Base-by-base conservation (phyloP, 768 basidiomycete genomes). In the Pholiota microspora region DNA sequence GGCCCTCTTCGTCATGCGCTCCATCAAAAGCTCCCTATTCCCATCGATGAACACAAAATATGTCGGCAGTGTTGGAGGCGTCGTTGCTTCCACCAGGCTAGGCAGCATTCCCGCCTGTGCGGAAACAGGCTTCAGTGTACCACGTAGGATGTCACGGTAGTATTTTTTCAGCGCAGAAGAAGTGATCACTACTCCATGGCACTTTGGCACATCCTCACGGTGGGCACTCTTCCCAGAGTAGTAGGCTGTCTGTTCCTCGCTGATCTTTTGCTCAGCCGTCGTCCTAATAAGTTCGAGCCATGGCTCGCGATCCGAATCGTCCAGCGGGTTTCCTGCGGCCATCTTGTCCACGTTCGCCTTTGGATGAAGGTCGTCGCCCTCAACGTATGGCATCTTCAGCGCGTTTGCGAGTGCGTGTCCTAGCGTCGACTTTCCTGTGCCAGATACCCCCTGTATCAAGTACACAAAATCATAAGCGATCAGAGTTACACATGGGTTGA, bases 341-440 rank as follows among this genome's bases (percentile, higher is more conserved):
- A 98, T 97, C 79, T 98, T 98, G 25, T 81, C 85, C 36, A 96
- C 81, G 69, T 96, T 96, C 10, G 80, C 69, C 21, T 75, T 64
- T 0, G 94, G 89, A 66, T 98, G 95, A 25, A 97, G 77, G 57
- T 89, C 85, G 67, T 97, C 94, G 25, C 89, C 95, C 64, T 98
- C 95, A 55, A 93, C 73, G 72, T 89, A 96, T 1, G 92, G 86
- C 56, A 92, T 58, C n/a, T 68, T 69, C 45, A 92, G 75, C 24
- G 74, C 73, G 34, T 71, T 61, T 6, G 89, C 80, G n/a, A 95
- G 73, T 6, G 81, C 82, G 4, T 58, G 59, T 0, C 88, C 91
- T 1, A 94, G 74, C 18, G 86, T 89, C 25, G 83, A 81, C 65
- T 89, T 89, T 7, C 89, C 87, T 28, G 84, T 83, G 12, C 87